These are phyloP conservation scores for Fusarium camptoceras DNA, from an alignment of 2,329 filamentous ascomycete genomes.

Conservation along the genomic window DNA sequence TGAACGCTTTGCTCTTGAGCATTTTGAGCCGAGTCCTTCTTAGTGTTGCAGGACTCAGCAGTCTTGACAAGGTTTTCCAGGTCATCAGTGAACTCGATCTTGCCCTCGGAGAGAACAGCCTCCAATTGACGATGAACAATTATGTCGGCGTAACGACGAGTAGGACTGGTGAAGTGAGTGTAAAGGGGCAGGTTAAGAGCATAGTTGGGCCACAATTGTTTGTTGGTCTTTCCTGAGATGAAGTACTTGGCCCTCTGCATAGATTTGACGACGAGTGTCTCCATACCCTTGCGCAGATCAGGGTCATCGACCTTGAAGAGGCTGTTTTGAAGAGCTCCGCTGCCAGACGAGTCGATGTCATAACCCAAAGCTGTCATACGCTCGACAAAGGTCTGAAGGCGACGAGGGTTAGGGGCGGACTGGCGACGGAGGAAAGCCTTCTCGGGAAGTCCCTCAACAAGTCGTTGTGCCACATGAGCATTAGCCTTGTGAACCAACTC, in stretches of 20 bases:
- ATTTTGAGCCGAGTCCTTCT: slow-evolving; percentile 97
- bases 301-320: slow-evolving; percentile 91
- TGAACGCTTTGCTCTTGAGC: slow-evolving; percentile 99
- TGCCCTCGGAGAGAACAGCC: slow-evolving; percentile 82
- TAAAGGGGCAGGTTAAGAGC: slow-evolving; percentile 92
- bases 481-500: slow-evolving; percentile 96
- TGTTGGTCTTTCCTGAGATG: slow-evolving; percentile 81
- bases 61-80: slow-evolving; percentile 90
- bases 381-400: slow-evolving; percentile 89
- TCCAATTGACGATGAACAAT: slow-evolving; percentile 96
- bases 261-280: slow-evolving; percentile 92
- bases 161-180: slow-evolving; percentile 97
- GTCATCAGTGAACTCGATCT: slow-evolving; percentile 88
- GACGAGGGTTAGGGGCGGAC: slow-evolving; percentile 84
- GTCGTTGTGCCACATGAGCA: slow-evolving; percentile 85
- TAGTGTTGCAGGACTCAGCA: slow-evolving; percentile 95
- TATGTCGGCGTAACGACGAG: slow-evolving; percentile 93
- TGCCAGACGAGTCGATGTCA: slow-evolving; percentile 89
- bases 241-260: slow-evolving; percentile 98
- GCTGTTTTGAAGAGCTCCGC: slow-evolving; percentile 91
- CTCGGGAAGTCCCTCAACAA: slow-evolving; percentile 83
- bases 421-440: slow-evolving; percentile 94
- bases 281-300: slow-evolving; percentile 96
- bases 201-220: slow-evolving; percentile 87
- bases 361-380: slow-evolving; percentile 93